Evolutionary conservation across 2,329 filamentous ascomycete genomes (phyloP).

Genomic region (Sphaerulina vaccinii): DNA sequence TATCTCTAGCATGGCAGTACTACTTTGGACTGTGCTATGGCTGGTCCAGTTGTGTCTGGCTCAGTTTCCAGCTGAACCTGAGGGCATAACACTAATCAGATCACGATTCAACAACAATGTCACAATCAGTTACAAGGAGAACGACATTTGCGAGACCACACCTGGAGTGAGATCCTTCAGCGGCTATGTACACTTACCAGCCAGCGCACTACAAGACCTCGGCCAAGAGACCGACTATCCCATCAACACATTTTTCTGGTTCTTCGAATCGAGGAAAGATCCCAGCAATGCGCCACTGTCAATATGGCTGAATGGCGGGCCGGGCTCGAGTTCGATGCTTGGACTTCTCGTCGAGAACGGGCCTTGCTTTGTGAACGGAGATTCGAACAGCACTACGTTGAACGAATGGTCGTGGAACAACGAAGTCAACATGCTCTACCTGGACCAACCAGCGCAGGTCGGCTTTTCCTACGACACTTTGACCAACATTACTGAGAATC

Average conservation of each 20-base stretch:
- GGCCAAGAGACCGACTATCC: constrained; percentile 2
- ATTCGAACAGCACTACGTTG: constrained; percentile 50
- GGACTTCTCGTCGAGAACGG: constrained; percentile 52
- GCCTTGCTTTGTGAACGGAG: constrained; percentile 55
- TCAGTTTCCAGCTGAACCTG: constrained; percentile 45
- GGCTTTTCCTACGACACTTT: constrained; percentile 54
- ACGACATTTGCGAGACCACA: constrained; percentile 56
- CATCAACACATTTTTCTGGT: constrained; percentile 33
- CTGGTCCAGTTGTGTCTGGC: constrained; percentile 17
- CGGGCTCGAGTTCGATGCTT: constrained; percentile 54
- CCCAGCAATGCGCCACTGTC: constrained; percentile 55
- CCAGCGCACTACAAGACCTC: constrained; percentile 1
- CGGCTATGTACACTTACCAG: constrained; percentile 56
- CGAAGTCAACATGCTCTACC: constrained; percentile 57
- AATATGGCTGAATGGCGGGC: constrained; percentile 61
- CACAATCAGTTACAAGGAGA: constrained; percentile 39
- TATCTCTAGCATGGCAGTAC: no score
- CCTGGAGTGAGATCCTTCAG: constrained; percentile 57
- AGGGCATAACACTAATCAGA: constrained; percentile 41
- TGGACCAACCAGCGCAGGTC: constrained; percentile 62
- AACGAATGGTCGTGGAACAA: constrained; percentile 65
- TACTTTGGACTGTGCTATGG: no score
- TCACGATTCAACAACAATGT: constrained; percentile 41
- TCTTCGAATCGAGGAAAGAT: constrained; percentile 58
- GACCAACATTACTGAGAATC: constrained; percentile 40